Base-by-base conservation (phyloP, 352 stramenopile species). In the Pythium volutum region DNA sequence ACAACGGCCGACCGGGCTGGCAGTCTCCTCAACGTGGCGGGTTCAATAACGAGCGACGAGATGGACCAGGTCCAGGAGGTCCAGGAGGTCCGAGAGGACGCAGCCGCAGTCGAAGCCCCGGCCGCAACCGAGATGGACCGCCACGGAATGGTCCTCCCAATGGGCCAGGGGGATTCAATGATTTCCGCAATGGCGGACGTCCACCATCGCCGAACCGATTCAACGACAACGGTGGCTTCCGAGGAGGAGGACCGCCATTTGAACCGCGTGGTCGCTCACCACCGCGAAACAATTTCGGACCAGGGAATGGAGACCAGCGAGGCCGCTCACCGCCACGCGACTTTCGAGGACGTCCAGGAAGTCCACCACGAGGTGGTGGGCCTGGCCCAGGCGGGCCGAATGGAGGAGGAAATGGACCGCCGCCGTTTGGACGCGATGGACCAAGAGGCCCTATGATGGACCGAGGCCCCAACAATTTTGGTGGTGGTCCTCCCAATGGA, bases 81-180 rank as follows among this genome's bases (percentile, higher is more conserved):
- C 52, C 52, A 25, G 26, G 10, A 31, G 47, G 46, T 36, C 59
- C 41, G 7, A 27, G 43, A 31, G 27, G 53, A n/a, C 48, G 53
- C 26, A 55, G 47, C 45, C 52, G 52, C 15, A 52, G 54, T 55
- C 62, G 62, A 51, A 66, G 58, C 34, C 48, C 55, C 8, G 53
- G 52, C 11, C 49, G 62, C 11, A 45, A 25, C 18, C 53, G 39
- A 8, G 53, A 64, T 38, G 57, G 58, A 22, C 58, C 58, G 14
- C 38, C 38, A 2, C 33, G 47, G 57, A 56, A 50, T 47, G 27
- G 42, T 16, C 43, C 27, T 46, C 25, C 36, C 9, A 29, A 59
- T 16, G 38, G 52, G 2, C 39, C 38, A n/a, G 31, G 7, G 14
- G 33, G 18, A 23, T 29, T 47, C 38, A 15, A 49, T 36, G 53